Base-by-base conservation (phyloP, 1,139 yeast genomes). In the Magnusiomyces paraingens region DNA sequence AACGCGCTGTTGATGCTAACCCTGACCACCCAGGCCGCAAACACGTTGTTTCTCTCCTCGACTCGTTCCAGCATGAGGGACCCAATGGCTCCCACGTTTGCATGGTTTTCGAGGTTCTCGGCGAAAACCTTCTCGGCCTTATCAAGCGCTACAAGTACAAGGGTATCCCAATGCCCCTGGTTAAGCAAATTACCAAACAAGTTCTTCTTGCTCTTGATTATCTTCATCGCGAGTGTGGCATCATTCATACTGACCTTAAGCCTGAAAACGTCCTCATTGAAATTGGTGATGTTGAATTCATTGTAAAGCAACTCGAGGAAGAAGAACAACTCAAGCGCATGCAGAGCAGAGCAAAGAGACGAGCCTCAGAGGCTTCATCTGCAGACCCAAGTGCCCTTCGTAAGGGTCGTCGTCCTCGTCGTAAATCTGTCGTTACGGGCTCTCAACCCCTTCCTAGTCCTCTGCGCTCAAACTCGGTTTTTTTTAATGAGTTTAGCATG, bases 21-120 rank as follows among this genome's bases (percentile, higher is more conserved):
- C 80, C 79, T 21, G 69, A 71, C 32, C 94, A 86, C 62, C 87
- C 88, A 0, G 95, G 95, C 2, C 82, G 81, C 62, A 73, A 77
- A 35, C 86, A 83, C 67, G 81, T 88, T 35, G 87, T 88, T 48
- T 80, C 81, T 56, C 70, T 88, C 50, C 70, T 83, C 47, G 96
- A 89, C 66, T 80, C 85, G 58, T 89, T 88, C 67, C 82, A 82
- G 55, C 93, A 88, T 64, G 71, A 72, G 39, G 96, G 96, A 0
- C 88, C 86, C 2, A 84, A 88, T 66, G 96, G 96, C 1, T 76
- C 77, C 18, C 96, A 88, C 67, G 82, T 86, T 26, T 87, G 91
- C 61, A 88, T 89, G 95, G 95, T 86, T 8, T 87, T 89, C 66
- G 96, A 88, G 70, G 91, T 88, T 0, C 73, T 89, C 54, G 96